Evolutionary conservation across 345 rosid genomes (phyloP).

Genomic region (Bretschneidera sinensis): DNA sequence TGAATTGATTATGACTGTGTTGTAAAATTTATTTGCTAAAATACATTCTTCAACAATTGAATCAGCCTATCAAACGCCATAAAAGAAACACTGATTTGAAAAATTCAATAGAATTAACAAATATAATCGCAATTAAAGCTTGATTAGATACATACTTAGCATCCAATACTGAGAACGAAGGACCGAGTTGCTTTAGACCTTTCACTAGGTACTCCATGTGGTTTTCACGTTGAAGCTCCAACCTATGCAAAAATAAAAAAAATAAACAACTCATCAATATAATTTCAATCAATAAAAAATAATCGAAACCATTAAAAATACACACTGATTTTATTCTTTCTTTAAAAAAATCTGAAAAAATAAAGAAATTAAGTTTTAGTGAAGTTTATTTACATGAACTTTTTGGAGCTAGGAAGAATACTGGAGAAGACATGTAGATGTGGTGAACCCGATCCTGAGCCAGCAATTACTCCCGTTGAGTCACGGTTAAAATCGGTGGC

Average conservation of each 20-base stretch:
- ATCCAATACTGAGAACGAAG: conserved; percentile 64
- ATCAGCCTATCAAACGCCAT: background rate
- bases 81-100: background rate
- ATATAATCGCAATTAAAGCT: background rate
- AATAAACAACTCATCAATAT: background rate
- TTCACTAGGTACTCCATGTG: conserved; percentile 61
- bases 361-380: too few species aligned
- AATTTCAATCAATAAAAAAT: background rate
- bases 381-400: conserved; percentile 37
- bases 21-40: background rate
- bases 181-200: conserved; percentile 58
- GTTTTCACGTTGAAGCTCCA: conserved; percentile 75
- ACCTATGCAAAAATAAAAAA: conserved; percentile 29
- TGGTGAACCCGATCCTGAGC: conserved; percentile 56
- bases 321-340: background rate
- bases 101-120: too few species aligned
- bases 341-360: background rate
- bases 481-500: conserved; percentile 39
- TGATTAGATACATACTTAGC: conserved; percentile 49
- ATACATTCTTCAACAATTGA: background rate
- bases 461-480: conserved; percentile 58
- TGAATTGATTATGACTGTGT: background rate
- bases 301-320: background rate
- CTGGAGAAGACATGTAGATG: conserved; percentile 46
- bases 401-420: conserved; percentile 41